These are phyloP conservation scores for Corynascus novoguineensis DNA, from an alignment of 495 filamentous ascomycete genomes.

Conservation along the genomic window DNA sequence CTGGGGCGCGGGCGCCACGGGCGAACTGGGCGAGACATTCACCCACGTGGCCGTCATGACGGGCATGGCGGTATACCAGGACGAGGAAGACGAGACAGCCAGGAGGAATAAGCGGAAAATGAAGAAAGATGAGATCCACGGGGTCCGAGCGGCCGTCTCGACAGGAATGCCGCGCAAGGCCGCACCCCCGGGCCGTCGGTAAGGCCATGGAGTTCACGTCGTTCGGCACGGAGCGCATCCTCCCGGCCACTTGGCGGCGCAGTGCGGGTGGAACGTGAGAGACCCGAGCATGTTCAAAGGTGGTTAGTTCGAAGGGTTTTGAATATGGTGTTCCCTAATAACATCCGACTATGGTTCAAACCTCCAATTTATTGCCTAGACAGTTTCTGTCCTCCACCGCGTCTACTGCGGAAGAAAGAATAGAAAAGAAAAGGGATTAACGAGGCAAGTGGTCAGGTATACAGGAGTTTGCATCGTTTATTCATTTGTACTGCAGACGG, in stretches of 20 bases:
- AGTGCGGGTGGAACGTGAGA: neutral
- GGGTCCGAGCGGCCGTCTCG: neutral
- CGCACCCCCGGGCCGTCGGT: neutral
- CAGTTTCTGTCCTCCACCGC: too few relatives aligned
- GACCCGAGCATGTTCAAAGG: too few relatives aligned
- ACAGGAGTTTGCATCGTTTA: too few relatives aligned
- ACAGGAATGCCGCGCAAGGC: neutral
- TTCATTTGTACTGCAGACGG: too few relatives aligned
- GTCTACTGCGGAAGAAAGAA: too few relatives aligned
- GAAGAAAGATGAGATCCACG: neutral
- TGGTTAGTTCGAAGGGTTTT: too few relatives aligned
- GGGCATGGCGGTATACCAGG: constrained; percentile 5
- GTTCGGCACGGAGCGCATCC: neutral
- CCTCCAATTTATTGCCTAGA: too few relatives aligned
- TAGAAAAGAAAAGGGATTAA: too few relatives aligned
- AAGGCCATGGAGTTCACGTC: neutral
- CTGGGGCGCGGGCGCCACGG: constrained; percentile 10
- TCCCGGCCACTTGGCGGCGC: constrained; percentile 1
- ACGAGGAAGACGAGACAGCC: constrained; percentile 7
- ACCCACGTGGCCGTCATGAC: constrained; percentile 4
- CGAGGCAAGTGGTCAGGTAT: too few relatives aligned
- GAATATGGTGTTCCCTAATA: too few relatives aligned
- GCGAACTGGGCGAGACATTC: constrained; percentile 9
- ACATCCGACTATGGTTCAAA: too few relatives aligned
- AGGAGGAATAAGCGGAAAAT: neutral